phyloP scores from a whole-genome alignment of 2,329 filamentous ascomycete genomes.

The Zymoseptoria passerinii region DNA sequence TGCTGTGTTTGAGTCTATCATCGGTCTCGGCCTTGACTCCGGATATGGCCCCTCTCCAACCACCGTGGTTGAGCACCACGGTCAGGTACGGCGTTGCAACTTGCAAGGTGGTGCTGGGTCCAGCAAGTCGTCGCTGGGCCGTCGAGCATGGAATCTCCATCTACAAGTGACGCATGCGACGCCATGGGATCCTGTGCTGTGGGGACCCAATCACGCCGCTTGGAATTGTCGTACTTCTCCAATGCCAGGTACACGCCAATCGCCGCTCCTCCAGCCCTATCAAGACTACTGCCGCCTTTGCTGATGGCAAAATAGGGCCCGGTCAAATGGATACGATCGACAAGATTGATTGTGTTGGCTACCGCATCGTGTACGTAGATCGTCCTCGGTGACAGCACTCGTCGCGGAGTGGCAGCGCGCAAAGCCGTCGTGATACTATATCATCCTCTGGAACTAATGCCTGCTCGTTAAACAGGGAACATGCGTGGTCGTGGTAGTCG shows the following conservation, averaged over 20 bases:
- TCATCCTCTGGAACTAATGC: conserved; percentile 2
- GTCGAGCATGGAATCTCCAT: conserved; percentile 8
- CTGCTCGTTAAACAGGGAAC: neutral
- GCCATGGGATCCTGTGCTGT: neutral
- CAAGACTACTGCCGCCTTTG: conserved; percentile 18
- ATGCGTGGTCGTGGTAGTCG: too few species aligned
- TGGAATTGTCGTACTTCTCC: conserved; percentile 5
- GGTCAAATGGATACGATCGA: conserved; percentile 9
- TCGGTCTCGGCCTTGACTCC: conserved; percentile 7
- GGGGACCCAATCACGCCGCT: conserved; percentile 1
- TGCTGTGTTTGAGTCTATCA: conserved; percentile 7
- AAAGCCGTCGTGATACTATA: conserved; percentile 5
- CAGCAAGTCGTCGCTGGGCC: conserved; percentile 8
- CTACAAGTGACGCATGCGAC: neutral
- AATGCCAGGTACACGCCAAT: conserved; percentile 15
- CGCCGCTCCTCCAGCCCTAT: conserved; percentile 14
- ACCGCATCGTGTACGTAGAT: conserved; percentile 15
- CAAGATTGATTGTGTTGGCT: conserved; percentile 10
- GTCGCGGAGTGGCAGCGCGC: conserved; percentile 7
- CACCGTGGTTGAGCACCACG: conserved; percentile 17
- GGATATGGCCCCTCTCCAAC: conserved; percentile 15
- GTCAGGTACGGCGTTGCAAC: conserved; percentile 12
- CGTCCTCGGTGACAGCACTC: conserved; percentile 6
- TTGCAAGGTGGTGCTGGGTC: conserved; percentile 5
- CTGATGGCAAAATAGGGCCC: conserved; percentile 8